A percentile compares a stretch with the other conserved stretches of the same genome.
These are phyloP conservation scores for Candida lessepsii DNA, from an alignment of 805 yeast genomes.

Conservation along the genomic window DNA sequence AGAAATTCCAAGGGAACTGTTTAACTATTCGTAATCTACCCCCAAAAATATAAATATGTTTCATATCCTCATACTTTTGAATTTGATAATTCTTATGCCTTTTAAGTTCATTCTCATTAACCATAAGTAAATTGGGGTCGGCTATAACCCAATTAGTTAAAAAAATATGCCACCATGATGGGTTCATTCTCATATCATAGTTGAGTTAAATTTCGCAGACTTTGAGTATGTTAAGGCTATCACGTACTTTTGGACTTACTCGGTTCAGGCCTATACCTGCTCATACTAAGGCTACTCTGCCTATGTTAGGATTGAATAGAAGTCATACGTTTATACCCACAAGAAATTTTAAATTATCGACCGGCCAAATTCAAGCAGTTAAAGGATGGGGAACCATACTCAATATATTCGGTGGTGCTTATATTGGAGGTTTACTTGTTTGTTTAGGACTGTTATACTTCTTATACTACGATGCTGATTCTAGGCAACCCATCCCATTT, in stretches of 20 bases:
- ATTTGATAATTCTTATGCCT: slow-evolving; percentile 38
- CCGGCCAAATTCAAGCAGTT: slow-evolving; percentile 7
- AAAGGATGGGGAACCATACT: slow-evolving; percentile 30
- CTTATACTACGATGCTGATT: slow-evolving; percentile 39
- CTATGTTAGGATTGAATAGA: background rate
- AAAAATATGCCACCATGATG: slow-evolving; percentile 14
- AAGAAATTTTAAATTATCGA: slow-evolving; percentile 4
- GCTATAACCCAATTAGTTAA: slow-evolving; percentile 29
- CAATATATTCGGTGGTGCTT: slow-evolving; percentile 43
- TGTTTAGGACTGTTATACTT: slow-evolving; percentile 39
- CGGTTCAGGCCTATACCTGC: background rate
- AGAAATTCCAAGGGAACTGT: slow-evolving; percentile 38
- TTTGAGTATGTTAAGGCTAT: background rate
- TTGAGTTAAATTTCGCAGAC: background rate
- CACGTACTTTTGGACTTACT: background rate
- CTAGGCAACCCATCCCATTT: slow-evolving; percentile 40
- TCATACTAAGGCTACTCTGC: background rate
- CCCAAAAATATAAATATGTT: slow-evolving; percentile 56
- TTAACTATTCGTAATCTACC: slow-evolving; percentile 56
- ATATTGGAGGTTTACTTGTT: slow-evolving; percentile 40
- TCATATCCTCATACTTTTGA: slow-evolving; percentile 30
- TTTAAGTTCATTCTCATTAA: slow-evolving; percentile 1
- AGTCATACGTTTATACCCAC: background rate
- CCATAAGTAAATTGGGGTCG: slow-evolving; percentile 21
- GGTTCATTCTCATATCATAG: slow-evolving; percentile 4